Evolutionary conservation across 2,329 filamentous ascomycete genomes (phyloP).

Genomic region (Diaporthe citriasiana): DNA sequence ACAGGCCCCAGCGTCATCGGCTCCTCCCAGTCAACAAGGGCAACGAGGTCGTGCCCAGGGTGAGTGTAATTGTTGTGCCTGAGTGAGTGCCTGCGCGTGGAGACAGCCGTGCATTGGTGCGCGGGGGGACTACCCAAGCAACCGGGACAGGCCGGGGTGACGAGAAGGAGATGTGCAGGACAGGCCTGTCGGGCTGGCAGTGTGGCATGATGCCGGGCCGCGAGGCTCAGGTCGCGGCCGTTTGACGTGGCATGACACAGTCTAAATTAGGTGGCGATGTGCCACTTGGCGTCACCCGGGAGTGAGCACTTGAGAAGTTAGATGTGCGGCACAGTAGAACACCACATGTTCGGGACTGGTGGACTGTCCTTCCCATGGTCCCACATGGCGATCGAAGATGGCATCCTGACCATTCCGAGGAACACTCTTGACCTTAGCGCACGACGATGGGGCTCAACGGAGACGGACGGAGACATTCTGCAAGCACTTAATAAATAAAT

Average conservation of each 20-base stretch:
- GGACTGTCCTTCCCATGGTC: background rate
- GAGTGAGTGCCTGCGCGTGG: slow-evolving; percentile 12
- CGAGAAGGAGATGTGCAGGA: background rate
- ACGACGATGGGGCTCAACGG: slow-evolving; percentile 16
- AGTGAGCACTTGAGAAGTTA: slow-evolving; percentile 2
- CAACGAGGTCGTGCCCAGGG: slow-evolving; percentile 24
- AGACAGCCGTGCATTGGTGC: slow-evolving; percentile 25
- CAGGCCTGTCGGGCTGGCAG: background rate
- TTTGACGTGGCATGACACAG: slow-evolving; percentile 32
- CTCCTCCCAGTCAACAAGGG: slow-evolving; percentile 16
- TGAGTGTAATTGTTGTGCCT: background rate
- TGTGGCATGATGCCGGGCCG: slow-evolving; percentile 29
- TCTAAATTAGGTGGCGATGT: slow-evolving; percentile 23
- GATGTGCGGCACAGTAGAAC: background rate
- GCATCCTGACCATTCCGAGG: slow-evolving; percentile 12
- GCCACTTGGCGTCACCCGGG: background rate
- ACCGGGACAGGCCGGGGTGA: slow-evolving; percentile 34
- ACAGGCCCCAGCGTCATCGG: background rate
- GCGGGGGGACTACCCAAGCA: slow-evolving; percentile 31
- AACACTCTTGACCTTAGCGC: slow-evolving; percentile 13
- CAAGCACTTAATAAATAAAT: slow-evolving; percentile 8
- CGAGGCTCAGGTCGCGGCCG: slow-evolving; percentile 29
- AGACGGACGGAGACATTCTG: background rate
- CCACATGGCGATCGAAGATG: background rate
- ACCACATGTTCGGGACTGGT: background rate